Evolutionary conservation across 192 early-diverging fungal species (phyloP).

Genomic region (Anaeromyces robustus): DNA sequence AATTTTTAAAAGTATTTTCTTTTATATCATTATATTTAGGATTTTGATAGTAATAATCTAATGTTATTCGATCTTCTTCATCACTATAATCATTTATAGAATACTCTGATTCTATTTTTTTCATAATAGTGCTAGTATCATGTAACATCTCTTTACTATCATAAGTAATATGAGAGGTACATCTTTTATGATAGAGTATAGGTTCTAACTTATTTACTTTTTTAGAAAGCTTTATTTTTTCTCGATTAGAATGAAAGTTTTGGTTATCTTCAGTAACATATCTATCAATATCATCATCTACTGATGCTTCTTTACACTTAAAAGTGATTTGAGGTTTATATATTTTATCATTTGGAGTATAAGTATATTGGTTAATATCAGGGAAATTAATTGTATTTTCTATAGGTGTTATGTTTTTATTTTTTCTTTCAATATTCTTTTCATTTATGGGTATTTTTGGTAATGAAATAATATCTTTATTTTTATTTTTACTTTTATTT

Average conservation of each 20-base stretch:
- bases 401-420: not conserved
- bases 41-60: not conserved
- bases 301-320: not conserved
- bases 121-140: not conserved
- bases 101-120: not conserved
- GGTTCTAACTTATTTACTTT: not conserved
- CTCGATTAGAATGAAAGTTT: not conserved
- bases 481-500: not conserved
- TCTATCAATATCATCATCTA: not conserved
- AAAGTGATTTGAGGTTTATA: not conserved
- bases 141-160: not conserved
- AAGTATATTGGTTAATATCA: not conserved
- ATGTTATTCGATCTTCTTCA: not conserved
- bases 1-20: not conserved
- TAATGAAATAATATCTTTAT: not conserved
- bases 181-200: not conserved
- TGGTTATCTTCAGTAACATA: not conserved
- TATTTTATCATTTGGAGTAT: not conserved
- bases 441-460: not conserved
- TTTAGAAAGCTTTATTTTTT: not conserved
- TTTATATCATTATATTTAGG: not conserved
- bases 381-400: not conserved
- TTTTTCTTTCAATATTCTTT: not conserved
- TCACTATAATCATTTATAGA: not conserved
- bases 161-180: not conserved